Conservation (phyloP, 371 early-diverging fungal species). For the Spiromyces aspiralis region DNA sequence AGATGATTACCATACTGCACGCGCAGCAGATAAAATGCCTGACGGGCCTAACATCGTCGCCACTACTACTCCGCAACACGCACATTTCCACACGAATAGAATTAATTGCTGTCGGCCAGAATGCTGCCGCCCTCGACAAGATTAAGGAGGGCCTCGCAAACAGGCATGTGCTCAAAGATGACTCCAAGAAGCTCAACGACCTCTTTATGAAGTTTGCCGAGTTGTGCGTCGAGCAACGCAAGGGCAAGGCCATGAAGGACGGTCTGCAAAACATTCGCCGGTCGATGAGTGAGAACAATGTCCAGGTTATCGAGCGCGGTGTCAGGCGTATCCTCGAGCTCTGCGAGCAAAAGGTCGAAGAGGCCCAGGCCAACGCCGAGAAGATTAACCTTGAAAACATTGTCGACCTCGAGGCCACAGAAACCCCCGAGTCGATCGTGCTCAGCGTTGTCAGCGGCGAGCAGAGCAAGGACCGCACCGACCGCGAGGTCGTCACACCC, state of each 20-base stretch:
- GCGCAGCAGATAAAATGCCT: neutral
- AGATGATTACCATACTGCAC: neutral
- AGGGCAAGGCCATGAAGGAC: slow-evolving; percentile 88
- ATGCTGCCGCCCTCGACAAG: slow-evolving; percentile 68
- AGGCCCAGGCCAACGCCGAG: slow-evolving; percentile 86
- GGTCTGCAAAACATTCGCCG: slow-evolving; percentile 93
- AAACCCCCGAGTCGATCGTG: slow-evolving; percentile 93
- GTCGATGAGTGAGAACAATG: slow-evolving; percentile 85
- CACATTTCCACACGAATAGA: slow-evolving; percentile 29
- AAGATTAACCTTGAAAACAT: slow-evolving; percentile 59
- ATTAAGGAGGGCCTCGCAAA: slow-evolving; percentile 82
- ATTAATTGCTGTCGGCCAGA: slow-evolving; percentile 78
- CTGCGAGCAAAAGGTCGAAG: slow-evolving; percentile 72
- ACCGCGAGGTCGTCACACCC: slow-evolving; percentile 92
- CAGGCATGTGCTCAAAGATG: slow-evolving; percentile 66
- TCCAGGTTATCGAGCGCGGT: slow-evolving; percentile 74
- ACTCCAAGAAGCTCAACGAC: slow-evolving; percentile 68
- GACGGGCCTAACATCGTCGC: neutral
- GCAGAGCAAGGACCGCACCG: slow-evolving; percentile 87
- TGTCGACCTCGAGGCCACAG: slow-evolving; percentile 92
- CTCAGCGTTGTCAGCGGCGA: slow-evolving; percentile 88
- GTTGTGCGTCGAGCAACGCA: slow-evolving; percentile 70
- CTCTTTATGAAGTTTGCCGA: slow-evolving; percentile 86
- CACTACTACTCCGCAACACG: neutral
- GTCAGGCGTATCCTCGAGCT: slow-evolving; percentile 73